A percentile compares a stretch with the other conserved stretches of the same genome.
Evolutionary conservation across 441 rosid species (phyloP).

Genomic region (Erodium trifolium): DNA sequence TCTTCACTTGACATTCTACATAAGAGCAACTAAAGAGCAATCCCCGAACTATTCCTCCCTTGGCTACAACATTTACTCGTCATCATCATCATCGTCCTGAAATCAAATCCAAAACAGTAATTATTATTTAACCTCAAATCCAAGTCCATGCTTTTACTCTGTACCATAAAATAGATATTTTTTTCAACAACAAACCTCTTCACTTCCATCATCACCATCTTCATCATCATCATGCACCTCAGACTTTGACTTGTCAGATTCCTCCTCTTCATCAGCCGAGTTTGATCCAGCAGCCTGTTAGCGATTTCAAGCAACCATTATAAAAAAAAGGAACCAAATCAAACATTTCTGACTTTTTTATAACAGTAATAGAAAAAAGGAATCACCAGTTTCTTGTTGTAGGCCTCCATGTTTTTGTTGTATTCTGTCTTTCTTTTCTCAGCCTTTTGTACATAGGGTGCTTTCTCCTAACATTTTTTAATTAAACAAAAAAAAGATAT

Average conservation of each 20-base stretch:
- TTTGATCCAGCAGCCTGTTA: conserved; percentile 40
- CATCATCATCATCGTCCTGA: not conserved
- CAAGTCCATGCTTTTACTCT: too few relatives aligned
- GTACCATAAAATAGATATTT: too few relatives aligned
- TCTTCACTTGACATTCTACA: conserved; percentile 1
- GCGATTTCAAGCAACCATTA: not conserved
- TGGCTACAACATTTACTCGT: not conserved
- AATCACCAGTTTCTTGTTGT: conserved; percentile 43
- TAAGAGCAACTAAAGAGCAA: not conserved
- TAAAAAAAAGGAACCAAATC: not conserved
- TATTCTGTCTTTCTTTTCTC: conserved; percentile 48
- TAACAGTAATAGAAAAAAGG: not conserved
- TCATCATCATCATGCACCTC: conserved; percentile 46
- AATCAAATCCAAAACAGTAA: not conserved
- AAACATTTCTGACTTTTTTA: not conserved
- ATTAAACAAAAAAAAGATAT: not conserved
- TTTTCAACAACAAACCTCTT: conserved; percentile 28
- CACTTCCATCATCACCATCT: conserved; percentile 29
- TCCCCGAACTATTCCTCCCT: not conserved
- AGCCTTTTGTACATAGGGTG: conserved; percentile 39
- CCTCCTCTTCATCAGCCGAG: conserved; percentile 35
- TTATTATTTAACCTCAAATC: too few relatives aligned
- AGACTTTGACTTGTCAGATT: conserved; percentile 59
- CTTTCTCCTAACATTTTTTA: conserved; percentile 42
- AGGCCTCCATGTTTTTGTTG: conserved; percentile 36